Conservation (phyloP, 257 asterid genomes). For the Euphrasia confusa region DNA sequence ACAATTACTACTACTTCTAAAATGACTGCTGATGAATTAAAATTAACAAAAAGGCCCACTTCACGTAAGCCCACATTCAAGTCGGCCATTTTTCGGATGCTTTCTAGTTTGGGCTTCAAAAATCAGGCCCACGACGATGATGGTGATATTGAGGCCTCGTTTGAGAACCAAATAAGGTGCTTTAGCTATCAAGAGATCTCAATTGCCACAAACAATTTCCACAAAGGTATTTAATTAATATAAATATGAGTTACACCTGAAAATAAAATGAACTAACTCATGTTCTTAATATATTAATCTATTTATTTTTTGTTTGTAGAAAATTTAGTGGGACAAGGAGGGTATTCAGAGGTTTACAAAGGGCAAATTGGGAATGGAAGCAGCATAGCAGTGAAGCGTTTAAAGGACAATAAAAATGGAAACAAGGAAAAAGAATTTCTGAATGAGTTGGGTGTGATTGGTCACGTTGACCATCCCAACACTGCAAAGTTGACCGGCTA, state of each 20-base stretch:
- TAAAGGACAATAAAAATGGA: conserved; percentile 41
- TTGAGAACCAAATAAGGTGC: conserved; percentile 39
- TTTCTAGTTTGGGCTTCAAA: conserved; percentile 30
- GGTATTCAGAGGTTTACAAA: conserved; percentile 73
- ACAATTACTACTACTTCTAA: too few species aligned
- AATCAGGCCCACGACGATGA: conserved; percentile 26
- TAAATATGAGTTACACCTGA: too few species aligned
- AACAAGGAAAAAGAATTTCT: conserved; percentile 71
- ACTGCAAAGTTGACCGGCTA: conserved; percentile 65
- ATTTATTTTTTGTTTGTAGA: conserved; percentile 36
- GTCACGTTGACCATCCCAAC: conserved; percentile 71
- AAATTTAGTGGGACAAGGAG: conserved; percentile 79
- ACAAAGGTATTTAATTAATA: conserved; percentile 32
- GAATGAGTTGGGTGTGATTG: conserved; percentile 66
- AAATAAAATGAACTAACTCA: too few species aligned
- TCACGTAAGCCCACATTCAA: conserved; percentile 36
- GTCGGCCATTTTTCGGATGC: conserved; percentile 32
- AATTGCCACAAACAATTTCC: conserved; percentile 61
- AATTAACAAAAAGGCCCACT: conserved; percentile 27
- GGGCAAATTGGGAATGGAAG: conserved; percentile 47
- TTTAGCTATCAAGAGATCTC: conserved; percentile 54
- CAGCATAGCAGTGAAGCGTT: conserved; percentile 65
- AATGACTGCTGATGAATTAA: too few species aligned
- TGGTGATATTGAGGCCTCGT: conserved; percentile 11
- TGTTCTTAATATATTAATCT: too few species aligned